Conservation (phyloP, 2,329 filamentous ascomycete species). For the Hypoxylon rubiginosum region DNA sequence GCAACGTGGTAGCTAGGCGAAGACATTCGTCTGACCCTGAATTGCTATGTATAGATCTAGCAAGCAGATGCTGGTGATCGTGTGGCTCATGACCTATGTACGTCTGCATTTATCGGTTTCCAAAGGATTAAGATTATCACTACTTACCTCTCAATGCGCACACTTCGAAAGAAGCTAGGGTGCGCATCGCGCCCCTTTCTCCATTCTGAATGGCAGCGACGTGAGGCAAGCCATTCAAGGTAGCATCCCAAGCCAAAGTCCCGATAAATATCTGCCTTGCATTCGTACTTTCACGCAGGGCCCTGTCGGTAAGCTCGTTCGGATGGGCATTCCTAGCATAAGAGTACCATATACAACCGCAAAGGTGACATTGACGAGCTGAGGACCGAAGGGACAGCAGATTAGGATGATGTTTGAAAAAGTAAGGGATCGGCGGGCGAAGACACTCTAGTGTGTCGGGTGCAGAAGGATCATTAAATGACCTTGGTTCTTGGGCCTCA, state of each 20-base stretch:
- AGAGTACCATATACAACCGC: constrained; percentile 22
- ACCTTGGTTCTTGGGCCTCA: constrained; percentile 9
- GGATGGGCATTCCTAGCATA: constrained; percentile 16
- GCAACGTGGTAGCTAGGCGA: constrained; percentile 12
- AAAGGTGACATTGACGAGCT: constrained; percentile 11
- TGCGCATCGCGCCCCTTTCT: constrained; percentile 11
- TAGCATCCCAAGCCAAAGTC: constrained; percentile 17
- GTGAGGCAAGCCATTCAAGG: constrained; percentile 20
- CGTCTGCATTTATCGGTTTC: constrained; percentile 1
- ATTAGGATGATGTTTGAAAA: constrained; percentile 25
- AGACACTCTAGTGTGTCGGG: constrained; percentile 17
- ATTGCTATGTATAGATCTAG: constrained; percentile 22
- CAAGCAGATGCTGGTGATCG: constrained; percentile 13
- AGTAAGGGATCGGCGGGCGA: constrained; percentile 23
- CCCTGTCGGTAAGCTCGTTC: constrained; percentile 11
- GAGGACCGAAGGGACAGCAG: constrained; percentile 18
- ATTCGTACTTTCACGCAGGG: constrained; percentile 2
- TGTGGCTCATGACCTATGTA: constrained; percentile 20
- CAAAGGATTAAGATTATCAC: not conserved
- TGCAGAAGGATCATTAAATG: constrained; percentile 15
- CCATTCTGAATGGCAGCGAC: constrained; percentile 11
- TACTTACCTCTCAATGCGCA: constrained; percentile 23
- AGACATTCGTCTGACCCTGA: constrained; percentile 20
- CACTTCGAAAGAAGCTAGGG: constrained; percentile 21
- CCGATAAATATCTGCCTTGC: constrained; percentile 20